Evolutionary conservation across 176 grass and related monocot species (phyloP), one percentile per base, ranked within the genome.

Genomic region (Musa acuminata): DNA sequence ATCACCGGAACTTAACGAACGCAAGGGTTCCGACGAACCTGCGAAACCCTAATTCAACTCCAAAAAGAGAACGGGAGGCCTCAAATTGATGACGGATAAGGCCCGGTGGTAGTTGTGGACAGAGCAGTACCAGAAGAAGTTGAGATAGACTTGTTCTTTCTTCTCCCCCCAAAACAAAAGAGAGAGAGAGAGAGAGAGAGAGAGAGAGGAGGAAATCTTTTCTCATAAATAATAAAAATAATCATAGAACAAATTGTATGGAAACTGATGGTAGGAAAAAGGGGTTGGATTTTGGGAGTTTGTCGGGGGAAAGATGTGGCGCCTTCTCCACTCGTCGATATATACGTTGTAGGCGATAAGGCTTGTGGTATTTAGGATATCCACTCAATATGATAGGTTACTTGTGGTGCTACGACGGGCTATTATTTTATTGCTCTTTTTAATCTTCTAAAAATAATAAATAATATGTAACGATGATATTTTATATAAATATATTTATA

Each of bases 41-140:
- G 43, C 8, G 21, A 67, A 78, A 78, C 76, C 76, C 76, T 78
- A 78, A 55, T 54, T 53, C 8, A 25, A n/a, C n/a, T 14, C 19
- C 49, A 13, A 2, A 8, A 35, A 11, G 8, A 20, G 14, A 63
- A 63, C n/a, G 1, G 4, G 14, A 35, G 48, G 14, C 20, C 9
- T 11, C 8, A 63, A 3, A 52, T n/a, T 52, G 21, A 64, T 52
- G 19, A 11, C 13, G 60, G 60, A 65, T 65, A 77, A 77, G 57
- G 60, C 49, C 58, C 43, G 13, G 57, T 2, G 48, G 10, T 6
- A 1, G 67, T 19, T 50, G 67, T 20, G 67, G 67, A 70, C 43
- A 16, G 20, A 60, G 21, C 35, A n/a, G 19, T 20, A 63, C 48
- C 78, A 29, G 71, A 53, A 43, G 26, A 64, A 63, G 13, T 53